A percentile compares a stretch with the other conserved stretches of the same genome.
phyloP scores from a whole-genome alignment of 768 basidiomycete species.

The Podaxis sp. region DNA sequence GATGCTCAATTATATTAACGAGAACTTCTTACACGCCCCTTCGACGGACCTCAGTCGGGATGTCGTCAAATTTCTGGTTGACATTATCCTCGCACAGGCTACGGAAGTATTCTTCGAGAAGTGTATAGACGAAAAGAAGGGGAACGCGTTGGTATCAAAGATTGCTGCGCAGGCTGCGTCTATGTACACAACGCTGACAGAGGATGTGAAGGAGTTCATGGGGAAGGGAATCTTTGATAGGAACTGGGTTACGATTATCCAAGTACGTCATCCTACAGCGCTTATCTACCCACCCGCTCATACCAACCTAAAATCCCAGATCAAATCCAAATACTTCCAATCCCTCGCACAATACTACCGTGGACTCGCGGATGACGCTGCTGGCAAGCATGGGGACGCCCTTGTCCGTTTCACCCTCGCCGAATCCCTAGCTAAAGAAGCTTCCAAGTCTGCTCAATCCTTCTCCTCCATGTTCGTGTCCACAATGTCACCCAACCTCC shows the following conservation, averaged over 20 bases:
- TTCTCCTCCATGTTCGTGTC: slow-evolving; percentile 74
- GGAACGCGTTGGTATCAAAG: slow-evolving; percentile 73
- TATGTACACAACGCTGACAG: slow-evolving; percentile 80
- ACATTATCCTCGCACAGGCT: slow-evolving; percentile 89
- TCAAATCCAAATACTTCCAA: slow-evolving; percentile 88
- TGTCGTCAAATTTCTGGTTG: slow-evolving; percentile 89
- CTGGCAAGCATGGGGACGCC: slow-evolving; percentile 83
- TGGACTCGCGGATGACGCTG: slow-evolving; percentile 70
- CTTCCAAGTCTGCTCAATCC: slow-evolving; percentile 61
- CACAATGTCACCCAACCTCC: slow-evolving; percentile 77
- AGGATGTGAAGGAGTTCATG: slow-evolving; percentile 96
- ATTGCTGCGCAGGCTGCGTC: slow-evolving; percentile 79
- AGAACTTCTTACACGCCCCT: slow-evolving; percentile 98
- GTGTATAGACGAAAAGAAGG: slow-evolving; percentile 90
- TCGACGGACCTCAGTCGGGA: slow-evolving; percentile 93
- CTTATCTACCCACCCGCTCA: neutral
- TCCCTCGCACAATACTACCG: slow-evolving; percentile 89
- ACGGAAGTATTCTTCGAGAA: slow-evolving; percentile 97
- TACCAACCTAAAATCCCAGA: slow-evolving; percentile 41
- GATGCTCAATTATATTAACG: slow-evolving; percentile 98
- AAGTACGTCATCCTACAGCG: slow-evolving; percentile 43
- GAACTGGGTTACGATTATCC: slow-evolving; percentile 88
- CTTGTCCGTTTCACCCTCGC: slow-evolving; percentile 78
- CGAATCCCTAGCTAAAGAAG: slow-evolving; percentile 82
- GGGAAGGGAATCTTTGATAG: slow-evolving; percentile 95